Percentiles rank a stretch among this genome's conserved stretches.
Evolutionary conservation across 2,329 filamentous ascomycete species (phyloP).

Genomic region (Arthrobotrys iridis): DNA sequence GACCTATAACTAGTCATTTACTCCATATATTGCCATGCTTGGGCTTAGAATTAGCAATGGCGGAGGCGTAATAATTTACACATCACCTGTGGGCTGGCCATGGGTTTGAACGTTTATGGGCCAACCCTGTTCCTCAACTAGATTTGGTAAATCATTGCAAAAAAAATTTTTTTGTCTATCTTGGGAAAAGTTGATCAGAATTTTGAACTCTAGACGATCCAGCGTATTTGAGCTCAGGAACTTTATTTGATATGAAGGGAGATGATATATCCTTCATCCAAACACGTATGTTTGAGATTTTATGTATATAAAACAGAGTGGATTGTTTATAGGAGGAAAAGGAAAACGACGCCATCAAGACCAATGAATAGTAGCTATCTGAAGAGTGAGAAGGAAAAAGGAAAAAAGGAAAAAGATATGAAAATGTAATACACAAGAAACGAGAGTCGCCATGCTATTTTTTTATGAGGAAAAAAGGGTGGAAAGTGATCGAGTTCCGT

Average conservation of each 20-base stretch:
- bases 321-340: background rate
- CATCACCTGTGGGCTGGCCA: too few species aligned
- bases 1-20: too few species aligned
- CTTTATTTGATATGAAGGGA: too few species aligned
- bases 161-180: background rate
- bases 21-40: too few species aligned
- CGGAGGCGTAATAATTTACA: too few species aligned
- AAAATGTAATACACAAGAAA: constrained; percentile 11
- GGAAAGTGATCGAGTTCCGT: constrained; percentile 21
- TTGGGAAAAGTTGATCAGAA: too few species aligned
- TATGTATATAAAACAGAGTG: constrained; percentile 9
- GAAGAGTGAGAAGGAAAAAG: background rate
- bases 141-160: too few species aligned
- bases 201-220: too few species aligned
- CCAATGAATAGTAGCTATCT: background rate
- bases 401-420: background rate
- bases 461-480: constrained; percentile 3
- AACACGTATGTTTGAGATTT: constrained; percentile 11
- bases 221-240: too few species aligned
- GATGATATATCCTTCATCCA: background rate
- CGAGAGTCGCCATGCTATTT: constrained; percentile 25
- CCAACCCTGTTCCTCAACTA: too few species aligned
- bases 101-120: too few species aligned
- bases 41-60: too few species aligned
- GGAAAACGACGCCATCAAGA: constrained; percentile 13